Evolutionary conservation across 768 basidiomycete species (phyloP).

Genomic region (Strobilomyces dryophilus): DNA sequence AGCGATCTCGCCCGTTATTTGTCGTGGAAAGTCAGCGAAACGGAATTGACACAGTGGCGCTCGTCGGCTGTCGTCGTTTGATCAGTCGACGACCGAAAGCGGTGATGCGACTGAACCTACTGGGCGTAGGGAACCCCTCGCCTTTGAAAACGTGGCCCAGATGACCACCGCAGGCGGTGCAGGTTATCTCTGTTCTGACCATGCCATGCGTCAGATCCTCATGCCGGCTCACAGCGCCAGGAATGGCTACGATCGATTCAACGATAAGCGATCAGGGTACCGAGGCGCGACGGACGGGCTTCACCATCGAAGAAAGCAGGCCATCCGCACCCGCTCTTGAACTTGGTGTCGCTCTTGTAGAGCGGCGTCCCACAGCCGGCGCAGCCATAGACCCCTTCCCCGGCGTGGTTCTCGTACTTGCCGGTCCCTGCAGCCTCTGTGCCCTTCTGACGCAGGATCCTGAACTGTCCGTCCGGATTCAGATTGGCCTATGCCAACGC

Average conservation of each 20-base stretch:
- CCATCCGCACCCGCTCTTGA: constrained; percentile 93
- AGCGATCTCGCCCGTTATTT: constrained; percentile 3
- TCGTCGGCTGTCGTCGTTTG: constrained; percentile 55
- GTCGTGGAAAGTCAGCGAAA: constrained; percentile 74
- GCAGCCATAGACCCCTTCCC: constrained; percentile 70
- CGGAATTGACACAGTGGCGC: constrained; percentile 86
- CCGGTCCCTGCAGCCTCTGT: constrained; percentile 79
- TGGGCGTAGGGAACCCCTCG: constrained; percentile 77
- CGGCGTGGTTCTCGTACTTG: constrained; percentile 68
- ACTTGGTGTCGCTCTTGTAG: constrained; percentile 88
- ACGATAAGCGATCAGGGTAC: not conserved
- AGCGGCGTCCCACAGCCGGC: constrained; percentile 78
- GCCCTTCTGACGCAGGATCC: constrained; percentile 79
- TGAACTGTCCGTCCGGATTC: constrained; percentile 52
- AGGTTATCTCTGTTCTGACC: constrained; percentile 81
- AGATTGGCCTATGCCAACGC: not conserved
- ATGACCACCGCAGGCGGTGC: constrained; percentile 88
- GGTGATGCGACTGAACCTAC: constrained; percentile 36
- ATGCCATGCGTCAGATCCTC: constrained; percentile 66
- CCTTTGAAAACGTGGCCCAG: constrained; percentile 96
- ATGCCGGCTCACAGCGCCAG: constrained; percentile 80
- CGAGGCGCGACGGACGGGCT: constrained; percentile 5
- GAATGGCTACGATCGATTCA: constrained; percentile 56
- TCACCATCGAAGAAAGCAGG: constrained; percentile 94
- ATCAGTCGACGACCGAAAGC: not conserved